phyloP scores from a whole-genome alignment of 2,329 filamentous ascomycete genomes.

The Diplocarpon mali region DNA sequence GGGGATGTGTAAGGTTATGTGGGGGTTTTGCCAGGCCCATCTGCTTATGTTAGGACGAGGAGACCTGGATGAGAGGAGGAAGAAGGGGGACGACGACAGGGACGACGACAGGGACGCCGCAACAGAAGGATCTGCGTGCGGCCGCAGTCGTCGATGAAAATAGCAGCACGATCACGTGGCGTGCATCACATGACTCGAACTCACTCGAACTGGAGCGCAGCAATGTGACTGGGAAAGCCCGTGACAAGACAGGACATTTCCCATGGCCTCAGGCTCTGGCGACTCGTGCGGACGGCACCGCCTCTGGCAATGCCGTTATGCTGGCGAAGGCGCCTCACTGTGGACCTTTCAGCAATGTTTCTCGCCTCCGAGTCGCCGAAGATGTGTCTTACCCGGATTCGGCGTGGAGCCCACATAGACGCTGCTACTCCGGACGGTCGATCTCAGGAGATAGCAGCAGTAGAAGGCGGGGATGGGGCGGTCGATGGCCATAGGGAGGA shows the following conservation, averaged over 20 bases:
- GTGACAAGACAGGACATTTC: conserved; percentile 80
- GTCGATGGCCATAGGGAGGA: conserved; percentile 21
- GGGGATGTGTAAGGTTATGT: conserved; percentile 69
- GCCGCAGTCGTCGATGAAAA: too few species aligned
- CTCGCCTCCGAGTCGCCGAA: not conserved
- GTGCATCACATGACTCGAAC: conserved; percentile 6
- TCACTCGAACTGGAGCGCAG: conserved; percentile 89
- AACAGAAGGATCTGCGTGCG: too few species aligned
- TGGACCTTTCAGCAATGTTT: conserved; percentile 8
- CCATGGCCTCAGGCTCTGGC: conserved; percentile 65
- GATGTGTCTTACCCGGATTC: conserved; percentile 43
- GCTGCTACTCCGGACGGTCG: conserved; percentile 55
- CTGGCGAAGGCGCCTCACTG: conserved; percentile 66
- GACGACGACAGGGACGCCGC: too few species aligned
- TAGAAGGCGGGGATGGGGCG: conserved; percentile 75
- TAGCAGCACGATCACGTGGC: not conserved
- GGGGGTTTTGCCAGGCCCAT: conserved; percentile 87
- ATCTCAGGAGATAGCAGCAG: conserved; percentile 85
- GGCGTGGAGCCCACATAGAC: conserved; percentile 91
- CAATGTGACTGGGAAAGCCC: conserved; percentile 78
- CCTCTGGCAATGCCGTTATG: conserved; percentile 82
- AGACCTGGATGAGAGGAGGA: too few species aligned
- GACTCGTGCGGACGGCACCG: conserved; percentile 68
- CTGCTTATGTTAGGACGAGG: conserved; percentile 32
- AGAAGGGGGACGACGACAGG: too few species aligned